Evolutionary conservation across 176 grass and related monocot genomes (phyloP).

Genomic region (Eleusine indica): DNA sequence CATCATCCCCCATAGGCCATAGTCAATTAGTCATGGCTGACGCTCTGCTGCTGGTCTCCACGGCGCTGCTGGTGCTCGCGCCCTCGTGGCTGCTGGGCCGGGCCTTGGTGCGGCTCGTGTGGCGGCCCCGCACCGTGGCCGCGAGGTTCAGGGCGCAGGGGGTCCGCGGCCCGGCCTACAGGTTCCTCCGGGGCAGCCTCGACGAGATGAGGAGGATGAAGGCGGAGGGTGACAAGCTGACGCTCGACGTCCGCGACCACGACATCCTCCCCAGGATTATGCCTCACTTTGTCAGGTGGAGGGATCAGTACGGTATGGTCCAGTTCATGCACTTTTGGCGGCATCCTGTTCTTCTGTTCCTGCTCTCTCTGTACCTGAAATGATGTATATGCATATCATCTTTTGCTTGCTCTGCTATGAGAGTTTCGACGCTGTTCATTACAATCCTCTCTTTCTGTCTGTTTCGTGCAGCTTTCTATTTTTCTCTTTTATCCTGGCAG

Average conservation of each 20-base stretch:
- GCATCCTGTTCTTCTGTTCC: no score
- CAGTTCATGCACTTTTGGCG: neutral
- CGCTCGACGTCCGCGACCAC: constrained; percentile 41
- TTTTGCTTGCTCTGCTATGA: neutral
- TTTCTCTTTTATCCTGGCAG: no score
- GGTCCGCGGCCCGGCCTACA: constrained; percentile 42
- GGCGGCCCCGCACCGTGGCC: constrained; percentile 42
- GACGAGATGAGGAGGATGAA: constrained; percentile 35
- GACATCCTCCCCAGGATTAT: constrained; percentile 30
- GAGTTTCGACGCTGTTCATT: neutral
- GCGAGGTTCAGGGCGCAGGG: constrained; percentile 42
- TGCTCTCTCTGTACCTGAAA: neutral
- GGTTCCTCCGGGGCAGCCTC: constrained; percentile 29
- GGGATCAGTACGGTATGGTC: constrained; percentile 29
- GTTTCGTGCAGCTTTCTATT: no score
- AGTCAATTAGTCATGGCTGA: neutral
- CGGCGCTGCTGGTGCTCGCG: constrained; percentile 15
- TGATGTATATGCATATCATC: neutral
- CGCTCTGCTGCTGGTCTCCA: neutral
- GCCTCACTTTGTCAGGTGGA: constrained; percentile 43
- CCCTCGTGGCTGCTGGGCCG: constrained; percentile 32
- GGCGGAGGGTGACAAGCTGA: constrained; percentile 9
- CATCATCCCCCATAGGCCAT: no score
- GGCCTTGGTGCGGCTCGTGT: constrained; percentile 21
- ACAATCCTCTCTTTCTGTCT: no score